phyloP scores from a whole-genome alignment of 108 stramenopile genomes.

The Discostella pseudostelligera region DNA sequence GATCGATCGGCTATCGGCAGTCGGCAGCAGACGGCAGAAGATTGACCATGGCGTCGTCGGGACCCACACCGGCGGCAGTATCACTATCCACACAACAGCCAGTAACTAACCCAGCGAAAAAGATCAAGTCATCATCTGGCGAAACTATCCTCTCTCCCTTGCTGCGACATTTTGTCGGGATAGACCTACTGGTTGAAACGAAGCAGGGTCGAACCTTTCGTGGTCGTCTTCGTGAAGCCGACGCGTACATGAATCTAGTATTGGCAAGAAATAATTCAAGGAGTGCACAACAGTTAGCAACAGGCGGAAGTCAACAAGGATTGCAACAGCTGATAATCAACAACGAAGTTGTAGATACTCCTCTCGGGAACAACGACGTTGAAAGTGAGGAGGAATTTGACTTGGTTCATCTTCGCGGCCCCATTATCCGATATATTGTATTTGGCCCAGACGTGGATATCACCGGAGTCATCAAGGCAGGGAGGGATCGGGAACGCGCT shows the following conservation, averaged over 20 bases:
- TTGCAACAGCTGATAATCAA: neutral
- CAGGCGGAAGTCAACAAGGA: neutral
- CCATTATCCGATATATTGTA: conserved; percentile 73
- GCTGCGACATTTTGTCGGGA: conserved; percentile 60
- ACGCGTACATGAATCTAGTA: conserved; percentile 73
- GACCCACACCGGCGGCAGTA: neutral
- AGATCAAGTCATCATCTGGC: neutral
- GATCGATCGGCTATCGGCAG: too few species aligned
- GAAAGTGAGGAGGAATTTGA: conserved; percentile 16
- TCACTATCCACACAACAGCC: neutral
- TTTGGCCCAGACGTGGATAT: conserved; percentile 73
- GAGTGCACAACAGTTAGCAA: neutral
- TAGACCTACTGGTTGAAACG: conserved; percentile 67
- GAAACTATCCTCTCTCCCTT: conserved; percentile 43
- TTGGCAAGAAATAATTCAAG: conserved; percentile 18
- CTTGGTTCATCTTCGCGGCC: conserved; percentile 61
- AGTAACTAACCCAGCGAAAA: neutral
- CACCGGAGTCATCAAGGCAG: conserved; percentile 35
- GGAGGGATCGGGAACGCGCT: conserved; percentile 57
- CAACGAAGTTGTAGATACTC: neutral
- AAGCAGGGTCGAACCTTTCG: conserved; percentile 63
- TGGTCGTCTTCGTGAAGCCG: conserved; percentile 56
- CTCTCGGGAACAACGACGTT: neutral
- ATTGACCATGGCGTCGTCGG: neutral
- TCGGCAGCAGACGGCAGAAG: too few species aligned